Percentiles rank a stretch among this genome's conserved stretches.
These are phyloP conservation scores for Fusarium heterosporum DNA, from an alignment of 2,329 filamentous ascomycete species.

Conservation along the genomic window DNA sequence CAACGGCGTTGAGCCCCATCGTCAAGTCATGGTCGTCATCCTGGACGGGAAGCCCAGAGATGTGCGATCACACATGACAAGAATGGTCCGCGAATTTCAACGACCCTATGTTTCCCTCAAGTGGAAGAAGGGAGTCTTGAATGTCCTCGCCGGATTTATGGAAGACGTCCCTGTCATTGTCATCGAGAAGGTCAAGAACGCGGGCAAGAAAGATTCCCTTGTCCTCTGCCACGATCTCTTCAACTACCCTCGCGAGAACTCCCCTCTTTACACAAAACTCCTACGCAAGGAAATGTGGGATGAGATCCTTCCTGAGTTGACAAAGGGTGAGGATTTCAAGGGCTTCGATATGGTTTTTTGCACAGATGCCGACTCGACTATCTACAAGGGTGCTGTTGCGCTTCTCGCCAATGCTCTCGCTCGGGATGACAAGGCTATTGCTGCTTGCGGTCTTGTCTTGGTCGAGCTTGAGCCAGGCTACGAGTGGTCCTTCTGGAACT, in stretches of 20 bases:
- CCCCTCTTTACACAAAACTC: slow-evolving; percentile 34
- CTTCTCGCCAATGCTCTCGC: slow-evolving; percentile 32
- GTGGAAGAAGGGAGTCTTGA: slow-evolving; percentile 37
- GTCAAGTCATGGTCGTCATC: slow-evolving; percentile 41
- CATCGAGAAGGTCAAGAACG: slow-evolving; percentile 42
- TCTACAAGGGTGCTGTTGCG: slow-evolving; percentile 37
- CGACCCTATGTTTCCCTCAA: slow-evolving; percentile 36
- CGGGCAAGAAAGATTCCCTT: slow-evolving; percentile 40
- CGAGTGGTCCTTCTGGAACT: slow-evolving; percentile 42
- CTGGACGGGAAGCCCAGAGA: slow-evolving; percentile 39
- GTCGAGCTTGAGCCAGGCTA: slow-evolving; percentile 40
- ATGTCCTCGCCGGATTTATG: slow-evolving; percentile 37
- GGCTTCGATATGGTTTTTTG: slow-evolving; percentile 43
- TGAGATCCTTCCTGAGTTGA: slow-evolving; percentile 28
- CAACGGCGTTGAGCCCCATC: slow-evolving; percentile 39
- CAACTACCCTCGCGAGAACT: slow-evolving; percentile 36
- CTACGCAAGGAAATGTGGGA: slow-evolving; percentile 38
- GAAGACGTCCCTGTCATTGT: slow-evolving; percentile 40
- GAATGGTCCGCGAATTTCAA: slow-evolving; percentile 28
- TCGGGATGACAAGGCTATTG: slow-evolving; percentile 35
- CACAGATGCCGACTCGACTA: slow-evolving; percentile 40
- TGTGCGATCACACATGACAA: slow-evolving; percentile 37
- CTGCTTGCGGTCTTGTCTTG: slow-evolving; percentile 36
- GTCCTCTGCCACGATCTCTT: slow-evolving; percentile 40
- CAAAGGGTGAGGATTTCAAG: slow-evolving; percentile 22